Base-by-base conservation (phyloP, 768 basidiomycete genomes). In the Rhizopogon vulgaris region DNA sequence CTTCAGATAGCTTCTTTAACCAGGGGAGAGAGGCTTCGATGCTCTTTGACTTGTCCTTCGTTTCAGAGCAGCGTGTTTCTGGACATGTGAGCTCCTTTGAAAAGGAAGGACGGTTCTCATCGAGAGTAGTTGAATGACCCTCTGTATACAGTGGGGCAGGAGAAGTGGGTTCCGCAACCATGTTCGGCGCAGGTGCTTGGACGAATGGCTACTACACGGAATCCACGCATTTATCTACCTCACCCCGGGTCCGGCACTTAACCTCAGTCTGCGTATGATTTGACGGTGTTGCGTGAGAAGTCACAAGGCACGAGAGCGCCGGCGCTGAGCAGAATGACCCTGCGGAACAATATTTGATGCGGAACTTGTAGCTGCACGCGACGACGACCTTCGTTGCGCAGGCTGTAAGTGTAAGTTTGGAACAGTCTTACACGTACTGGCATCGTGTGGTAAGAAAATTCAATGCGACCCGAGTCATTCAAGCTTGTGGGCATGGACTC, bases 101-200 rank as follows among this genome's bases (percentile, higher is more conserved):
- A 32, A 30, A 12, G 14, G 72, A 60, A 41, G 70, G 66, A 28
- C 59, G 59, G 68, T 79, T 79, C 62, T 79, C 78, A 59, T 74
- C 72, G 37, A 70, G 68, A 46, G 69, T 71, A 56, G 68, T 73
- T 30, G 73, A 67, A 57, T 70, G 67, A 17, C 77, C 74, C 60
- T 71, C 72, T 52, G 69, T 78, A 60, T 58, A 12, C 11, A 11
- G 56, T 55, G 56, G 25, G 27, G 52, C 32, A 52, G 52, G 51
- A 28, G n/a, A 9, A 3, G 17, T 11, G 3, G 27, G 15, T 12
- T 34, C 17, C 9, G 22, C 24, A 24, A 3, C 9, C 45, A 46
- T 46, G 45, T 15, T 34, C 32, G 1, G 45, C 1, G 18, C 8
- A 30, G 12, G 28, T 34, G 32, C 1, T 46, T 46, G 14, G 8